Evolutionary conservation across 768 basidiomycete species (phyloP).

Genomic region (Lepiota venenata): DNA sequence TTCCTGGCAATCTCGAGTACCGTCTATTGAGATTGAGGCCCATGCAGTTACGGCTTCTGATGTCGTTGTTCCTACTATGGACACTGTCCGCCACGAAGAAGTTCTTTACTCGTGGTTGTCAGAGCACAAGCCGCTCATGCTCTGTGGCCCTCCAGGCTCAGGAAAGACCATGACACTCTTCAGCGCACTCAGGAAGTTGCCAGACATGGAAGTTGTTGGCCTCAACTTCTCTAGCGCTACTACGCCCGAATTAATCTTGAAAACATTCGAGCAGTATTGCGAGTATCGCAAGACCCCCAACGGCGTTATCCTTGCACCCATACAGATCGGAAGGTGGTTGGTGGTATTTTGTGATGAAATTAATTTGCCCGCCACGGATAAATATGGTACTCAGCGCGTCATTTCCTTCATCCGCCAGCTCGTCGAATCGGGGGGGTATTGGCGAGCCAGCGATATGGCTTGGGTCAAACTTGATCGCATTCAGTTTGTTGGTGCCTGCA

Average conservation of each 20-base stretch:
- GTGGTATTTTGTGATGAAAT: conserved; percentile 99
- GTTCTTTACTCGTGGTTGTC: conserved; percentile 98
- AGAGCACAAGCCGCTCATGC: conserved; percentile 96
- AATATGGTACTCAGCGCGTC: conserved; percentile 97
- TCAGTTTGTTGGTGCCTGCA: conserved; percentile 99
- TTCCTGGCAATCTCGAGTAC: conserved; percentile 89
- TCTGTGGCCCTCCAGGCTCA: conserved; percentile 99
- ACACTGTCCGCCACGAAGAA: conserved; percentile 98
- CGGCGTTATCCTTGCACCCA: conserved; percentile 91
- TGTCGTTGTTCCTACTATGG: conserved; percentile 96
- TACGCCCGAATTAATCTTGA: conserved; percentile 95
- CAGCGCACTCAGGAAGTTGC: conserved; percentile 94
- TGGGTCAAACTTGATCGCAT: conserved; percentile 99
- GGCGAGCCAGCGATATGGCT: conserved; percentile 90
- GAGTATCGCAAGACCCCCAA: conserved; percentile 98
- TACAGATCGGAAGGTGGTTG: conserved; percentile 96
- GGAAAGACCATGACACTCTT: conserved; percentile 99
- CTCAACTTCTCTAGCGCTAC: conserved; percentile 99
- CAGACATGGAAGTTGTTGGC: conserved; percentile 98
- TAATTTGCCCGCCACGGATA: conserved; percentile 94
- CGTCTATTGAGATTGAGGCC: conserved; percentile 94
- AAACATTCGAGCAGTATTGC: conserved; percentile 99
- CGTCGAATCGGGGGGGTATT: conserved; percentile 92
- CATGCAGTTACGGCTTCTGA: conserved; percentile 95
- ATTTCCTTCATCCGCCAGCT: conserved; percentile 98